A percentile compares a stretch with the other conserved stretches of the same genome.
Evolutionary conservation across 106 monocot species (phyloP).

Genomic region (Amphibolis antarctica): DNA sequence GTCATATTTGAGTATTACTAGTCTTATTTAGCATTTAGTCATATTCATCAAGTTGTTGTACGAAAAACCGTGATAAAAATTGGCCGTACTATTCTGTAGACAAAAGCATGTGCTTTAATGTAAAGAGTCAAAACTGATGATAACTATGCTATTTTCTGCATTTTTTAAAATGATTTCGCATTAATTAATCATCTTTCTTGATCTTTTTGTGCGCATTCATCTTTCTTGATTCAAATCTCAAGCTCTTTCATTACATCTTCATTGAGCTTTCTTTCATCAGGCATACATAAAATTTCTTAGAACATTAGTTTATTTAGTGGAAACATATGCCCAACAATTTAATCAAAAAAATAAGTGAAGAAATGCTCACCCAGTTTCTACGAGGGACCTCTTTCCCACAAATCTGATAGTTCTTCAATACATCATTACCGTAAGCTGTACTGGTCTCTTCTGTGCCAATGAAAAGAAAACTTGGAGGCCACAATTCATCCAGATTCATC

Average conservation of each 20-base stretch:
- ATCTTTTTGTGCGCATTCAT: no score
- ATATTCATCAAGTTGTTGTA: no score
- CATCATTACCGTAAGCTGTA: slow-evolving; percentile 19
- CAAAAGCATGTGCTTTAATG: no score
- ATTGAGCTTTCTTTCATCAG: neutral
- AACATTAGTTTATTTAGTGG: neutral
- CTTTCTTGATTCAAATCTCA: no score
- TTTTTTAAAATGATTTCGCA: no score
- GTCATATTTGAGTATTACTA: no score
- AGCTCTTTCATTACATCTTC: neutral
- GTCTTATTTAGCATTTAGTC: no score
- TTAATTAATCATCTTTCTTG: no score
- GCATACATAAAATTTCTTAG: neutral
- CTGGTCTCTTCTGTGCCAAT: slow-evolving; percentile 9
- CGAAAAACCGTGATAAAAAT: no score
- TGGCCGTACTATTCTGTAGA: no score
- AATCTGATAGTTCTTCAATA: slow-evolving; percentile 31
- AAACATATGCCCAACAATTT: neutral
- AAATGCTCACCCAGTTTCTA: slow-evolving; percentile 69
- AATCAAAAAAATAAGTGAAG: neutral
- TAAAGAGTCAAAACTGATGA: no score
- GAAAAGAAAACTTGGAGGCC: slow-evolving; percentile 34
- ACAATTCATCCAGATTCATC: slow-evolving; percentile 67
- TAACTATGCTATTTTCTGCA: no score
- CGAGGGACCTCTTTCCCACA: slow-evolving; percentile 94